Conservation (phyloP, 1,139 yeast genomes). For the Saccharomycopsis hybrid region DNA sequence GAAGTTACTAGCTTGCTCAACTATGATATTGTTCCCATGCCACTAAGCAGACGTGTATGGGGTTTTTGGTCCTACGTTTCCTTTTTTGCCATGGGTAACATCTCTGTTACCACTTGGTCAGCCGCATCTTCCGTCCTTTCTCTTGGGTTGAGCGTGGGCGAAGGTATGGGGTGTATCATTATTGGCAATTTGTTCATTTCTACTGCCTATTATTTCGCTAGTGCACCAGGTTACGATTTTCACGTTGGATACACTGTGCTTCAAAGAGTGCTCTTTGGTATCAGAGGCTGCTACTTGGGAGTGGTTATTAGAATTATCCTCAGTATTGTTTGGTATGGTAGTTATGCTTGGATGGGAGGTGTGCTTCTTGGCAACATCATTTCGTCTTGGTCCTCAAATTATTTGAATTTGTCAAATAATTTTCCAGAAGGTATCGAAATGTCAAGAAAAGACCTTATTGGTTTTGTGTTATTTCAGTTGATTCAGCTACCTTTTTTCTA, state of each 20-base stretch:
- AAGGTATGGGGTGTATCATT: constrained; percentile 36
- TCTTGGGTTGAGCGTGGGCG: constrained; percentile 36
- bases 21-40: constrained; percentile 34
- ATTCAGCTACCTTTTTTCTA: constrained; percentile 33
- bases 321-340: constrained; percentile 38
- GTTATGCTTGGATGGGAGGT: constrained; percentile 39
- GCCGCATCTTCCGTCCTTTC: constrained; percentile 35
- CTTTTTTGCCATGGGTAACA: constrained; percentile 26
- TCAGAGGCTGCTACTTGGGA: constrained; percentile 38
- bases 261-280: constrained; percentile 41
- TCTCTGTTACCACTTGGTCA: constrained; percentile 37
- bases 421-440: constrained; percentile 32
- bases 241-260: constrained; percentile 42
- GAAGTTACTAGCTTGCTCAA: constrained; percentile 23
- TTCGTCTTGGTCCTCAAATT: constrained; percentile 33
- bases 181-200: constrained; percentile 38
- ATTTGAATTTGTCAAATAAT: constrained; percentile 31
- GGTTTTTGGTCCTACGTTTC: constrained; percentile 26
- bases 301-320: constrained; percentile 36
- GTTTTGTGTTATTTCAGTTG: constrained; percentile 39
- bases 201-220: constrained; percentile 34
- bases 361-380: constrained; percentile 32
- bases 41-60: constrained; percentile 33
- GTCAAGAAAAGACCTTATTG: constrained; percentile 36
- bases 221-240: constrained; percentile 39